Conservation (phyloP, 345 rosid genomes). For the Eucalyptus leucophloia region DNA sequence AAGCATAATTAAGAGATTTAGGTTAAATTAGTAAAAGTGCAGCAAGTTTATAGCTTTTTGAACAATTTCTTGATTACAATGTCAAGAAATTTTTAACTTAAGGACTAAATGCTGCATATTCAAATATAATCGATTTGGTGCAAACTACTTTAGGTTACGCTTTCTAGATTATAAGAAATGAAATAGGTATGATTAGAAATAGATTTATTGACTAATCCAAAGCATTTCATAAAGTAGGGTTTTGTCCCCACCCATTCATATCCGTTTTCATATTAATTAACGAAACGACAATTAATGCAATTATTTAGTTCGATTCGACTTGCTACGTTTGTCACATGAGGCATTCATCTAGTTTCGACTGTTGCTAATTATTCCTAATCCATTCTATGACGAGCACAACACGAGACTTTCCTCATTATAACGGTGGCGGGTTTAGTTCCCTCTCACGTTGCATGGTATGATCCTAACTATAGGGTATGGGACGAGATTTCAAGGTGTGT, state of each 20-base stretch:
- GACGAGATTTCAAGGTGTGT: background rate
- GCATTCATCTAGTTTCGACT: background rate
- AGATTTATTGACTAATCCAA: background rate
- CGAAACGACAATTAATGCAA: background rate
- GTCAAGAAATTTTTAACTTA: background rate
- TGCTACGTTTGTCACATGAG: background rate
- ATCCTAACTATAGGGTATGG: background rate
- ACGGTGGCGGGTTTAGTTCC: background rate
- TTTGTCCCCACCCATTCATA: background rate
- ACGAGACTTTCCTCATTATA: no score
- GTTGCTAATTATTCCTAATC: background rate
- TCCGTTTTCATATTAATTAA: background rate
- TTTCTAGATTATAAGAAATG: background rate
- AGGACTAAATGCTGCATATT: background rate
- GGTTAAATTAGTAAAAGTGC: background rate
- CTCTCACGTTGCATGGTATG: background rate
- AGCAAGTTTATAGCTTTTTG: no score
- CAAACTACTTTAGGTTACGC: rapidly evolving
- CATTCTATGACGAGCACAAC: background rate
- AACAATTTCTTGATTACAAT: background rate
- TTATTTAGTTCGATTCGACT: background rate
- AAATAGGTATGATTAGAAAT: background rate
- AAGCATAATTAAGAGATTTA: no score
- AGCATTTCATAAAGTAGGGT: background rate
- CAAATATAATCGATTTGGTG: background rate